These are phyloP conservation scores for Dryas integrifolia DNA, from an alignment of 331 rosid species.

Conservation along the genomic window DNA sequence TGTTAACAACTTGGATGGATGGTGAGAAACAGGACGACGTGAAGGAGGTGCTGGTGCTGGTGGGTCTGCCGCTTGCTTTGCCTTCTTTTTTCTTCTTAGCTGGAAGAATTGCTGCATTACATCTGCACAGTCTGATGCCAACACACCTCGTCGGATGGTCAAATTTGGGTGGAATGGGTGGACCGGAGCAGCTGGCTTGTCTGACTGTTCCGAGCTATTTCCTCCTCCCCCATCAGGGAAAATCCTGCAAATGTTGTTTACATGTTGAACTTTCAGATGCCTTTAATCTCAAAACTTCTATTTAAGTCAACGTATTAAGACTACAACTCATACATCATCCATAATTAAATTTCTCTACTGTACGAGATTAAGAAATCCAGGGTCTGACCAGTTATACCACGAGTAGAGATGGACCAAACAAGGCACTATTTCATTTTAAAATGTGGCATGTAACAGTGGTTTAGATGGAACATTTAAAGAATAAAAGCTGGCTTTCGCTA, in stretches of 20 bases:
- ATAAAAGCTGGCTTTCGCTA: not conserved
- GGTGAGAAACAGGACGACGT: conserved; percentile 34
- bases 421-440: not conserved
- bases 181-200: conserved; percentile 64
- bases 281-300: too few species aligned
- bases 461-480: not conserved
- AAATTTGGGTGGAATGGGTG: conserved; percentile 97
- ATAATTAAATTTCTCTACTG: too few species aligned
- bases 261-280: not conserved
- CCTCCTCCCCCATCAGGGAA: conserved; percentile 65
- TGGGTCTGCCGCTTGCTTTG: conserved; percentile 44
- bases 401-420: not conserved
- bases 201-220: conserved; percentile 41
- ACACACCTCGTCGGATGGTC: conserved; percentile 61
- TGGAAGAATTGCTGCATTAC: conserved; percentile 91
- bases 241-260: conserved; percentile 45
- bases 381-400: too few species aligned
- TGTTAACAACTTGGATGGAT: conserved; percentile 60
- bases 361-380: too few species aligned
- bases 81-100: conserved; percentile 64
- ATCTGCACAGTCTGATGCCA: conserved; percentile 78
- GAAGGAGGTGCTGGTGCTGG: conserved; percentile 29
- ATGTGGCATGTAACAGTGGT: not conserved
- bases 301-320: too few species aligned
- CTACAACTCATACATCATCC: too few species aligned